Base-by-base conservation (phyloP, 371 early-diverging fungal genomes). In the Nematocida minor region DNA sequence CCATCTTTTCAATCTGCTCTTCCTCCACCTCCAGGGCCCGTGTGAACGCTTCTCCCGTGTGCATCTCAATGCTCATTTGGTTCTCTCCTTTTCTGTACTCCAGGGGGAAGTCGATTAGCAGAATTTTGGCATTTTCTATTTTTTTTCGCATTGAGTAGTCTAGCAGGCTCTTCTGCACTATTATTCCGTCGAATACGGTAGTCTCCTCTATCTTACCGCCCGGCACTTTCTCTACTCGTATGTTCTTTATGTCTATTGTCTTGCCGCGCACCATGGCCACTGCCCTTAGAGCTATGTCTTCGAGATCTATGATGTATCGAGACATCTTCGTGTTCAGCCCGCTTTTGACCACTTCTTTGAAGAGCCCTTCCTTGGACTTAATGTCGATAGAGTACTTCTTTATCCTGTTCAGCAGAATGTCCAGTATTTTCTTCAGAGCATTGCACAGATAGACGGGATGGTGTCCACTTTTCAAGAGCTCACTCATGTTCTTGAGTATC, bases 71-170 rank as follows among this genome's bases (percentile, higher is more conserved):
- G 85, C 92, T 92, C 57, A 97, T 97, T 86, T 96, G 95, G 54
- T 94, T 94, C 87, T 97, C 99, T 67, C 97, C 96, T 90, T 99
- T 99, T 87, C 97, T 96, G 89, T 99, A 99, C 87, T 98, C 99
- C 57, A 99, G 89, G 34, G 97, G 95, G 83, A 95, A 96, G 87
- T 98, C 98, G 69, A 99, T 87, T 69, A 98, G 87, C 16, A 98
- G 87, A 80, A 99, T 89, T 71, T 95, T 91, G 22, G 99, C 97
- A 86, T 97, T 96, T 84, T 94, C 93, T 70, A 99, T 96, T 67
- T 88, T 88, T 69, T 94, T 91, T 80, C 96, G 91, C 99, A 98
- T 99, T 87, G 94, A 93, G 79, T 96, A 92, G 86, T 99, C 98
- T 40, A 96, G 94, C 25, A 98, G 92, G 85, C 95, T 96, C 90